phyloP scores from a whole-genome alignment of 352 stramenopile species.

The Globisporangium abappressorium region DNA sequence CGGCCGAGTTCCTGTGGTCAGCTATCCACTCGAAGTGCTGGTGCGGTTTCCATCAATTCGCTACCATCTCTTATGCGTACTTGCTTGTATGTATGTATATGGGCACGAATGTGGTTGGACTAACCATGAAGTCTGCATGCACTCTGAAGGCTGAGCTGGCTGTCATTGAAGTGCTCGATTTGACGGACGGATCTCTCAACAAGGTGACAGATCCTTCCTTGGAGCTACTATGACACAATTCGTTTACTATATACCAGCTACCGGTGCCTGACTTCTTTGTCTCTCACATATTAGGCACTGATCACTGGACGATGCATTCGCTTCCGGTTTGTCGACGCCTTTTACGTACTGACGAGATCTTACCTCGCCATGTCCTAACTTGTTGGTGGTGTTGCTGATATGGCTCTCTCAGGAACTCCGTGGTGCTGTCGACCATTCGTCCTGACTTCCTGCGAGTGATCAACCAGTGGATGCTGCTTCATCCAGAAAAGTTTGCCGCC shows the following conservation, averaged over 20 bases:
- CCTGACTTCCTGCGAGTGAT: conserved; percentile 29
- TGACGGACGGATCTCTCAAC: background rate
- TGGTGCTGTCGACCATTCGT: conserved; percentile 31
- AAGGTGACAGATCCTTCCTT: conserved; percentile 1
- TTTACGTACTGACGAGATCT: background rate
- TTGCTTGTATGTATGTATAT: no score
- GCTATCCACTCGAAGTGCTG: conserved; percentile 47
- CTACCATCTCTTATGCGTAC: no score
- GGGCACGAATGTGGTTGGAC: background rate
- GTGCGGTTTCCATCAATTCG: conserved; percentile 17
- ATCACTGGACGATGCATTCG: conserved; percentile 16
- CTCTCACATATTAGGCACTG: background rate
- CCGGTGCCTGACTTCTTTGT: no score
- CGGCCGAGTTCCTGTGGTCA: conserved; percentile 33
- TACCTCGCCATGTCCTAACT: no score
- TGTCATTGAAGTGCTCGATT: conserved; percentile 10
- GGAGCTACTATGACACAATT: no score
- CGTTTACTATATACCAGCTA: background rate
- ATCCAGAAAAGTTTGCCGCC: background rate
- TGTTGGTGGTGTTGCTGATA: background rate
- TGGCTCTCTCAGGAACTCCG: conserved; percentile 21
- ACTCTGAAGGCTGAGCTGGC: conserved; percentile 23
- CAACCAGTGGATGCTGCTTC: conserved; percentile 33
- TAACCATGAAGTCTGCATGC: background rate
- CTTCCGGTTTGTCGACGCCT: conserved; percentile 10